A percentile compares a stretch with the other conserved stretches of the same genome.
Conservation (phyloP, 495 filamentous ascomycete species). For the Penicillium simplicissimum region DNA sequence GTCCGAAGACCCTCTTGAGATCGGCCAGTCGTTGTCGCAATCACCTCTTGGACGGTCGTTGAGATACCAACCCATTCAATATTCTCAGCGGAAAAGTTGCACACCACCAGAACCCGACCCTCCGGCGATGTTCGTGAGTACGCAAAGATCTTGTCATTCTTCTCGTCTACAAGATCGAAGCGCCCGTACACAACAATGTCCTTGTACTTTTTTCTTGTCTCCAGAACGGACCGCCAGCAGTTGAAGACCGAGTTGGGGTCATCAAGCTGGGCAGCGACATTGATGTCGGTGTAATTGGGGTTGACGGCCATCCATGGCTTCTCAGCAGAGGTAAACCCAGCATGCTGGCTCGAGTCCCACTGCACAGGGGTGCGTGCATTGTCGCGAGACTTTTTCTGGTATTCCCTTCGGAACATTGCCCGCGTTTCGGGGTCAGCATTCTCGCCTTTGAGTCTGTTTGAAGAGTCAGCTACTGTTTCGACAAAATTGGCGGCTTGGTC, state of each 20-base stretch:
- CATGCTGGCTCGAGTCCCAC: constrained; percentile 50
- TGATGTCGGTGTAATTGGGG: constrained; percentile 49
- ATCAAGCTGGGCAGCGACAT: constrained; percentile 42
- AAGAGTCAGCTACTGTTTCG: neutral
- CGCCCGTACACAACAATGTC: constrained; percentile 4
- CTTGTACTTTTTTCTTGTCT: neutral
- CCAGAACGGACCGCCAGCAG: constrained; percentile 1
- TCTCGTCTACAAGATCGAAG: neutral
- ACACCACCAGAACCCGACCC: neutral
- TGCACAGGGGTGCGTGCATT: constrained; percentile 60
- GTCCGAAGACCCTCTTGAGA: neutral
- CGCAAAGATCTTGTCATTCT: constrained; percentile 1
- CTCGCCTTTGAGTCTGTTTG: neutral
- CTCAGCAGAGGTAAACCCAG: constrained; percentile 46
- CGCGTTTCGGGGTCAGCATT: neutral
- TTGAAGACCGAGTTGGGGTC: constrained; percentile 2
- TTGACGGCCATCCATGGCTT: constrained; percentile 57
- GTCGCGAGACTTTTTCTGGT: constrained; percentile 51
- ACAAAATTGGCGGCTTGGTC: neutral
- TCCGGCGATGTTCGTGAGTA: neutral
- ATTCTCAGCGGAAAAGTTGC: constrained; percentile 1
- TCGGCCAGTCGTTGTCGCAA: neutral
- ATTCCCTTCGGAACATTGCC: neutral
- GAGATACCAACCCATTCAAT: neutral
- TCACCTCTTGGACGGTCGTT: neutral